Evolutionary conservation across 2,329 filamentous ascomycete species (phyloP).

Genomic region (Cladobotryum mycophilum): DNA sequence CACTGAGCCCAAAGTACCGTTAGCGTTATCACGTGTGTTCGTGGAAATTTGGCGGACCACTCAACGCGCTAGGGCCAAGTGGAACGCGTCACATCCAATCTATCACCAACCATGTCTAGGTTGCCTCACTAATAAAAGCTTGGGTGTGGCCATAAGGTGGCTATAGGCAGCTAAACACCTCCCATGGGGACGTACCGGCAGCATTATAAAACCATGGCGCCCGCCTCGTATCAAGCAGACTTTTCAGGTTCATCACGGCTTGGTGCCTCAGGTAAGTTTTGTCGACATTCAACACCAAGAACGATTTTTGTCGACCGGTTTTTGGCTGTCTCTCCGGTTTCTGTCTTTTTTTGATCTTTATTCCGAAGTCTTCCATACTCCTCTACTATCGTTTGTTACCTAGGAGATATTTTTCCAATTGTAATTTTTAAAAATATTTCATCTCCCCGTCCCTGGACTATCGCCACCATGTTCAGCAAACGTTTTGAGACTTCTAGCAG

Average conservation of each 20-base stretch:
- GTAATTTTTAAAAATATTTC: not conserved
- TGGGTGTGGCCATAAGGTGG: slow-evolving; percentile 11
- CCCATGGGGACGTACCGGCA: not conserved
- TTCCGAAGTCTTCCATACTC: not conserved
- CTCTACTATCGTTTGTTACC: not conserved
- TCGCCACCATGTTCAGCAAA: slow-evolving; percentile 39
- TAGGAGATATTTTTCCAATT: not conserved
- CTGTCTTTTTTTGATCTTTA: slow-evolving; percentile 10
- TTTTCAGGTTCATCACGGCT: slow-evolving; percentile 14
- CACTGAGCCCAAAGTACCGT: not conserved
- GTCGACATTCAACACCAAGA: slow-evolving; percentile 39
- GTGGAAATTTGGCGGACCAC: slow-evolving; percentile 7
- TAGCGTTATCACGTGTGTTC: slow-evolving; percentile 9
- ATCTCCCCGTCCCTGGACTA: not conserved
- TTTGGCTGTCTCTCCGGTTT: slow-evolving; percentile 10
- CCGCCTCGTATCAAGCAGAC: slow-evolving; percentile 13
- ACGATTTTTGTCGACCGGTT: slow-evolving; percentile 6
- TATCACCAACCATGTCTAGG: slow-evolving; percentile 11
- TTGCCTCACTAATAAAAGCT: slow-evolving; percentile 16
- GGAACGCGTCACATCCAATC: slow-evolving; percentile 13
- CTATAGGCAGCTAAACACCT: slow-evolving; percentile 8
- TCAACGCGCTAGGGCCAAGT: slow-evolving; percentile 8
- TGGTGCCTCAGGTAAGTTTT: slow-evolving; percentile 30
- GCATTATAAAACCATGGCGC: slow-evolving; percentile 17
- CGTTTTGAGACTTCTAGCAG: slow-evolving; percentile 40